Conservation (phyloP, 2,329 filamentous ascomycete species). For the Calonectria naviculata region DNA sequence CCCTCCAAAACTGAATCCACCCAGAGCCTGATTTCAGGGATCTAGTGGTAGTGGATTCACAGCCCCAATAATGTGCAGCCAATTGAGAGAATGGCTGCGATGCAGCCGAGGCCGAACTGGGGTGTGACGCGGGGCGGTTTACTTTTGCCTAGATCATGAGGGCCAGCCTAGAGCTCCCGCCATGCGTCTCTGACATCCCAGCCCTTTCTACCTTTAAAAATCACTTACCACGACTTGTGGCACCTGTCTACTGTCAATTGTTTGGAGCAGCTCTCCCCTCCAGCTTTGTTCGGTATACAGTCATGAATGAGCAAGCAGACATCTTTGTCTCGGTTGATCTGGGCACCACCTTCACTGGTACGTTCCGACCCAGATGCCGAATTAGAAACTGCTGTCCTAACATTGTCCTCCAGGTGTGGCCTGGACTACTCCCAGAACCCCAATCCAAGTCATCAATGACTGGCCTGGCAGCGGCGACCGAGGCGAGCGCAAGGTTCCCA, state of each 20-base stretch:
- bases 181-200: background rate
- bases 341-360: conserved; percentile 59
- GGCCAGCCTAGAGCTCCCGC: background rate
- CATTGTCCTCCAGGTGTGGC: conserved; percentile 43
- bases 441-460: conserved; percentile 60
- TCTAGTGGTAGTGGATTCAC: background rate
- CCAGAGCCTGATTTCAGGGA: background rate
- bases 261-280: background rate
- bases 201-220: background rate
- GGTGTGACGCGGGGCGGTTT: background rate
- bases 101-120: background rate
- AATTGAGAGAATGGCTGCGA: background rate
- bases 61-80: background rate
- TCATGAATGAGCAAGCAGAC: conserved; percentile 45
- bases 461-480: conserved; percentile 65
- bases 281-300: background rate
- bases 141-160: background rate
- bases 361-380: background rate
- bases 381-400: background rate
- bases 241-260: too few species aligned
- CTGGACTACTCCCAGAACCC: conserved; percentile 51
- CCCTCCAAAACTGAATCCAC: background rate
- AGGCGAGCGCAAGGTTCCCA: conserved; percentile 67
- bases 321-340: conserved; percentile 56
- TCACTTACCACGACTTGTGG: background rate